These are phyloP conservation scores for Euphorbia pulcherrima DNA, from an alignment of 345 rosid species.

Conservation along the genomic window DNA sequence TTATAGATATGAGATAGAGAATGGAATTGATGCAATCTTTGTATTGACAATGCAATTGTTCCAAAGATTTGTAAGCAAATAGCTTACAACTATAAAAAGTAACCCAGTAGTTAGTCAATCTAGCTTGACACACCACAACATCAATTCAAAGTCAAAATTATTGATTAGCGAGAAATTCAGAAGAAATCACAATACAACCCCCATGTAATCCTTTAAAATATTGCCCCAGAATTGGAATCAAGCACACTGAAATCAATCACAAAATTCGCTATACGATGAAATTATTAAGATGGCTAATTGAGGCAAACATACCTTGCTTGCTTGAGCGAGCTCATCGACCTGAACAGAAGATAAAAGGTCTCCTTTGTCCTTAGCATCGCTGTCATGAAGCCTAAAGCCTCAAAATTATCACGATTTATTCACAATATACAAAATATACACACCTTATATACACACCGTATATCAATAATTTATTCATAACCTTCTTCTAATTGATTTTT, in stretches of 20 bases:
- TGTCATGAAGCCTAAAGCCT: conserved; percentile 63
- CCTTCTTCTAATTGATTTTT: no score
- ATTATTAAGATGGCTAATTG: background rate
- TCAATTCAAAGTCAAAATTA: background rate
- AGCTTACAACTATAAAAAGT: background rate
- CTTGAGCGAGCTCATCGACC: conserved; percentile 75
- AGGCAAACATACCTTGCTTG: conserved; percentile 53
- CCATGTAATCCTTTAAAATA: background rate
- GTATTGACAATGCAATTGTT: background rate
- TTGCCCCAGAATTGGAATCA: background rate
- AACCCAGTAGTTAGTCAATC: background rate
- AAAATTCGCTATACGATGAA: background rate
- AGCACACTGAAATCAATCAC: background rate
- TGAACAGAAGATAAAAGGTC: conserved; percentile 47
- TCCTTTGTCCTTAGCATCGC: conserved; percentile 60
- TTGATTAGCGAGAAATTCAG: background rate
- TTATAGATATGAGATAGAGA: background rate
- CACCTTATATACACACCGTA: no score
- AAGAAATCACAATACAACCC: background rate
- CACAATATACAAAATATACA: no score
- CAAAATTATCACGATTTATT: no score
- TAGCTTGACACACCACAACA: background rate
- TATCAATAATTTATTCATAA: no score
- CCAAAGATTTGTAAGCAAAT: background rate
- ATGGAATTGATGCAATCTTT: background rate